Percentiles rank a stretch among this genome's conserved stretches.
Conservation (phyloP, 2,329 filamentous ascomycete genomes). For the Paecilomyces fulvus region DNA sequence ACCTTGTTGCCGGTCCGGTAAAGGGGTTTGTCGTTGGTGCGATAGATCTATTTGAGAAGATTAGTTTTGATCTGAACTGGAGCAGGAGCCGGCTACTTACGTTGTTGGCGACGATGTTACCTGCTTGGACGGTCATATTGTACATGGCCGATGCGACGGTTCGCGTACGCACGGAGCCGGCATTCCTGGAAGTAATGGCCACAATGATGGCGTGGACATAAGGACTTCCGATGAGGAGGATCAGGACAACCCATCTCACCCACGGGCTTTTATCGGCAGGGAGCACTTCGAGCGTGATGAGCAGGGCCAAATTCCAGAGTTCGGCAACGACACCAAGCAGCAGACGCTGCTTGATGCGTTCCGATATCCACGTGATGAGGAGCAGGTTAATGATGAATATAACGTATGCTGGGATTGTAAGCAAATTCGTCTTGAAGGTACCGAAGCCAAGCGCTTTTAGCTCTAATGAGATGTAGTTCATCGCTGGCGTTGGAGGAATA, state of each 20-base stretch:
- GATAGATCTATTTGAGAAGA: constrained; percentile 41
- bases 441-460: constrained; percentile 48
- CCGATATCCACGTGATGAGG: constrained; percentile 45
- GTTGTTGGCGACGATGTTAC: constrained; percentile 32
- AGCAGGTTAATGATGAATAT: constrained; percentile 52
- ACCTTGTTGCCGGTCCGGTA: constrained; percentile 52
- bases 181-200: constrained; percentile 36
- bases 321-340: constrained; percentile 47
- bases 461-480: constrained; percentile 31
- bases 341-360: constrained; percentile 47
- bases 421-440: constrained; percentile 53
- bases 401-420: constrained; percentile 52
- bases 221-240: constrained; percentile 47
- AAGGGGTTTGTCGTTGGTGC: constrained; percentile 46
- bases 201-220: constrained; percentile 51
- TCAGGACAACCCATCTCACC: constrained; percentile 44
- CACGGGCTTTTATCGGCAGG: constrained; percentile 43
- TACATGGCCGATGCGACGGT: constrained; percentile 39
- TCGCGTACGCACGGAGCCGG: constrained; percentile 34
- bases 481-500: constrained; percentile 29
- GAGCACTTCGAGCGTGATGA: constrained; percentile 44
- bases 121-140: constrained; percentile 39
- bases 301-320: constrained; percentile 45
- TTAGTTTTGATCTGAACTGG: not conserved
- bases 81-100: constrained; percentile 15